Base-by-base conservation (phyloP, 306 rosid species). In the Benincasa hispida region DNA sequence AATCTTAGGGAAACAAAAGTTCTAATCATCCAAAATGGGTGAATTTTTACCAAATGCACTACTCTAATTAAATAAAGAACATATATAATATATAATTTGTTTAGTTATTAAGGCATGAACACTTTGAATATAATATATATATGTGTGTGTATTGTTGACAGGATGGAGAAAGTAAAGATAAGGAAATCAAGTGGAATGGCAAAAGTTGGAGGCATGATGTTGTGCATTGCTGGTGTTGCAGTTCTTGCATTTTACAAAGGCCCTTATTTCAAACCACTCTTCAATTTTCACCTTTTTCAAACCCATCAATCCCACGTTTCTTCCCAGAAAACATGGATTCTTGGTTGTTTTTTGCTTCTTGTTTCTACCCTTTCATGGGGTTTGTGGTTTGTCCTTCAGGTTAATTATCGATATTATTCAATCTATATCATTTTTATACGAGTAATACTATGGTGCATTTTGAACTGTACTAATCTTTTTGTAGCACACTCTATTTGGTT, bases 371-470 rank as follows among this genome's bases (percentile, higher is more conserved):
- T 78, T 61, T 66, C 79, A 5, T 87, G 89, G 93, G 81, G 92
- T 28, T 45, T 86, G 54, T 87, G 87, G 88, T 78, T 86, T 75
- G 86, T 85, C 13, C 78, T 89, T 79, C 92, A 88, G 93, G 91
- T 81, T 47, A 61, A 13, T 50, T 50, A 2, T 12, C 50, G 12
- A 45, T 11, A 45, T 45, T 45, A 39, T 7, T 35, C 1, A 35
- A 41, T 41, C 47, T 45, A 39, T 39, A 2, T 39, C 9, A 8
- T 8, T 39, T 1, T 39, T 39, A 9, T 39, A 39, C 8, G 11
- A 8, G 42, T 8, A 39, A 39, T 7, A 37, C 1, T 6, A 5
- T 37, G 0, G 8, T 37, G 10, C 3, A 42, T 42, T 42, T 10
- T 3, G 1, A 10, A 3, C 3, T 10, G 3, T 2, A 42, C 13